Evolutionary conservation across 352 stramenopile genomes (phyloP), one percentile per base, ranked within the genome.

Genomic region (Globisporangium recalcitrans): DNA sequence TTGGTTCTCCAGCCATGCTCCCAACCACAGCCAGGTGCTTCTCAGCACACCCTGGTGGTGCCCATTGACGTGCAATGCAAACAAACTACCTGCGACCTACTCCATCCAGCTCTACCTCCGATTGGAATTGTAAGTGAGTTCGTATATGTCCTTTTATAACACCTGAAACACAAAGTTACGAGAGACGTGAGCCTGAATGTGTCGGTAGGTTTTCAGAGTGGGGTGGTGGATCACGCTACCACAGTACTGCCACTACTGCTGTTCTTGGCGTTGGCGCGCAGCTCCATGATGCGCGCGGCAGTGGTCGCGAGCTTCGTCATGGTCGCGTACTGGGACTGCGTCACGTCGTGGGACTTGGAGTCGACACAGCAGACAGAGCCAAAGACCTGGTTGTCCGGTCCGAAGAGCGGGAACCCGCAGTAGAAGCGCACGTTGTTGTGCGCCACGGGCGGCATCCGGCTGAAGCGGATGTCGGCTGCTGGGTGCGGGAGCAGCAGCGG

Each of bases 381-480:
- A 48, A 87, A 74, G 24, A 80, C 61, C 11, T 67, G 71, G 21
- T 67, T 67, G 47, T 80, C 68, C 6, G 65, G 46, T 0, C 64
- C 53, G 0, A 69, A 48, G 32, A 87, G 40, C 8, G 79, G 75
- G 58, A 87, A 87, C 8, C 71, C 79, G 47, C 75, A 84, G 72
- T 87, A 88, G 65, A 85, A 88, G 19, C 70, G 71, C 47, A 73
- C 59, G 19, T 67, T 68, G 13, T 70, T 57, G 13, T 70, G 54
- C 27, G 64, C 46, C 14, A 85, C 68, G 10, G 72, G 60, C 22
- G 71, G 64, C 11, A 70, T 69, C 47, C 69, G 63, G 48, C 62
- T 70, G 40, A 89, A 87, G 46, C 77, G 80, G 31, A 87, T 67
- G 60, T 87, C 76, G 0, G 78, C 68, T 38, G 78, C 76, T 2